Evolutionary conservation across 768 basidiomycete genomes (phyloP), one percentile per base, ranked within the genome.

Genomic region (Kwoniella sp.): DNA sequence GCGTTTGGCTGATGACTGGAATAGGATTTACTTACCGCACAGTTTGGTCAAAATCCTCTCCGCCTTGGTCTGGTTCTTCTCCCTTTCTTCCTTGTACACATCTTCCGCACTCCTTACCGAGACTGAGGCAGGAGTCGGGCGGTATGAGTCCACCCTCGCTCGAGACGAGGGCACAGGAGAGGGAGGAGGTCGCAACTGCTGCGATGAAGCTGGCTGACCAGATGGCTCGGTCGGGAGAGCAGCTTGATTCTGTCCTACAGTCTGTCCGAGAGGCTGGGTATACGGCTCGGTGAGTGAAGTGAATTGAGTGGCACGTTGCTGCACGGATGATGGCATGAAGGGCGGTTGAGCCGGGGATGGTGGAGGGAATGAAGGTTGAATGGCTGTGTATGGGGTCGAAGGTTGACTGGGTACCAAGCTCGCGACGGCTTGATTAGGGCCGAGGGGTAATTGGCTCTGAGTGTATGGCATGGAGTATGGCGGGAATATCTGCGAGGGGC

Each of bases 1-100:
- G n/a, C n/a, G n/a, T n/a, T n/a, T n/a, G n/a, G n/a, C n/a, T n/a
- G n/a, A n/a, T n/a, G n/a, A 22, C 8, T 20, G 29, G 29, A 12
- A 47, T 31, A 37, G 20, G 11, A 12, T 31, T 52, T 29, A 22
- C 47, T 48, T 37, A 57, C 54, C 62, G 4, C 15, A 15, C 7
- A 55, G 17, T 15, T 29, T 29, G 20, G n/a, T 9, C 22, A 63
- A 37, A 17, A 63, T 63, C 47, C 52, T 63, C 1, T 63, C 62
- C 28, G 45, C 23, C 23, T 31, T 51, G 23, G 55, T 63, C 38
- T n/a, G 15, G 2, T 34, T 37, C 28, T 55, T 52, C 37, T 48
- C 28, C 30, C 28, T 56, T 13, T 25, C 54, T 12, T 55, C 31
- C 45, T 56, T 28, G 47, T 48, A 57, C 13, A 63, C 30, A 28